These are phyloP conservation scores for Mycotypha africana DNA, from an alignment of 371 early-diverging fungal genomes.

Conservation along the genomic window DNA sequence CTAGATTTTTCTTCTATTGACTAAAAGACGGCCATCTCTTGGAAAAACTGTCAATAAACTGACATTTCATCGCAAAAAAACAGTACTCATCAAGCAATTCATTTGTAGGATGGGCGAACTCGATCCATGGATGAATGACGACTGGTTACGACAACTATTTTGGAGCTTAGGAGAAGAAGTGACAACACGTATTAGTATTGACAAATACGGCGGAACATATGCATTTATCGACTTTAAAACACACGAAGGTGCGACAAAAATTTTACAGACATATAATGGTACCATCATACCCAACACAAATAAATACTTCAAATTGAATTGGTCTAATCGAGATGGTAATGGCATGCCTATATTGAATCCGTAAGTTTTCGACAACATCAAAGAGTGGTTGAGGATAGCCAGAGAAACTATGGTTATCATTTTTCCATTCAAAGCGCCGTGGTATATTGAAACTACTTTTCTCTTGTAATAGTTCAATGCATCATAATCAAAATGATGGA, in stretches of 20 bases:
- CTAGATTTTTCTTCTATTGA: too few species aligned
- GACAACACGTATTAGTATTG: constrained; percentile 13
- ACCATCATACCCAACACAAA: constrained; percentile 69
- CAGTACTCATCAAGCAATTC: too few species aligned
- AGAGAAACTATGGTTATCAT: too few species aligned
- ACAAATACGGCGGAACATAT: constrained; percentile 38
- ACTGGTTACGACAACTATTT: constrained; percentile 62
- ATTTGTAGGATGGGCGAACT: constrained; percentile 67
- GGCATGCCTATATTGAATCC: constrained; percentile 5
- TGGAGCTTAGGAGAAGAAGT: constrained; percentile 59
- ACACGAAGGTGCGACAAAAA: constrained; percentile 55
- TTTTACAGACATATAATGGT: constrained; percentile 63
- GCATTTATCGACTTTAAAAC: constrained; percentile 64
- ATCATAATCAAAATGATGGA: constrained; percentile 34
- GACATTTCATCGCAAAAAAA: too few species aligned
- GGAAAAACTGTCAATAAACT: not conserved
- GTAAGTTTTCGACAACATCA: not conserved
- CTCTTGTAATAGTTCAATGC: not conserved
- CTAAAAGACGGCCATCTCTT: not conserved
- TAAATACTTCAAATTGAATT: constrained; percentile 79
- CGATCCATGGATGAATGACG: constrained; percentile 80
- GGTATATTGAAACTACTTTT: too few species aligned
- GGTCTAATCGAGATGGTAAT: constrained; percentile 70
- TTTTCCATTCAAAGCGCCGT: too few species aligned
- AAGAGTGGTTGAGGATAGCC: not conserved